Evolutionary conservation across 139 green algal species (phyloP).

Genomic region (Dunaliella sp.): DNA sequence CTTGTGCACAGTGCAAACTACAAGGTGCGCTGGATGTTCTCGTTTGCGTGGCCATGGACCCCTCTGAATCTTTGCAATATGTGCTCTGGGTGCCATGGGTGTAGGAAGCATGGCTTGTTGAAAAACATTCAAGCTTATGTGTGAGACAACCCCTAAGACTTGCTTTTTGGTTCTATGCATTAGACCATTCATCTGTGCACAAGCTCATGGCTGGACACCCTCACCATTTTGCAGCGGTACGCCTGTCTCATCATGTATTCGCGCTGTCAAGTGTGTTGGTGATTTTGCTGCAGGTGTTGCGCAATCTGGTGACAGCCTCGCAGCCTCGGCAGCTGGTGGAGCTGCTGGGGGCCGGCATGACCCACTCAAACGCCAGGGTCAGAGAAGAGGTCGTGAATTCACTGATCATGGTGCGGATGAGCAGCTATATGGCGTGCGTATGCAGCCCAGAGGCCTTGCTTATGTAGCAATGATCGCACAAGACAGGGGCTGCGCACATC

Average conservation of each 20-base stretch:
- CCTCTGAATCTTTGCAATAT: no score
- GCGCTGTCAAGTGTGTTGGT: no score
- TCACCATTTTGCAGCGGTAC: no score
- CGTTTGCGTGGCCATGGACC: neutral
- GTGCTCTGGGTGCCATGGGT: no score
- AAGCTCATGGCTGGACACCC: no score
- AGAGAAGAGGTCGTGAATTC: slow-evolving; percentile 58
- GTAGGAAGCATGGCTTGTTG: neutral
- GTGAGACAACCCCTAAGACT: no score
- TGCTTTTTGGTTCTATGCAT: no score
- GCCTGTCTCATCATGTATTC: no score
- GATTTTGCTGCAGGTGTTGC: slow-evolving; percentile 32
- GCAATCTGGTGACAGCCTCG: slow-evolving; percentile 39
- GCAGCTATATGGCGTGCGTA: neutral
- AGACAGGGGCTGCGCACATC: no score
- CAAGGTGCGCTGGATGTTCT: slow-evolving; percentile 3
- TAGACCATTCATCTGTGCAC: no score
- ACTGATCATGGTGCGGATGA: slow-evolving; percentile 41
- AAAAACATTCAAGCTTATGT: neutral
- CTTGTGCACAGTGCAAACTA: slow-evolving; percentile 44
- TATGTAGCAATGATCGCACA: no score
- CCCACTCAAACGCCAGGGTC: slow-evolving; percentile 43
- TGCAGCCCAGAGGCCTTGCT: no score
- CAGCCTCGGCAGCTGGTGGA: slow-evolving; percentile 32
- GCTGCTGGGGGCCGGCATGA: slow-evolving; percentile 31